Base-by-base conservation (phyloP, 2,329 filamentous ascomycete genomes). In the Pseudocercospora cruenta region DNA sequence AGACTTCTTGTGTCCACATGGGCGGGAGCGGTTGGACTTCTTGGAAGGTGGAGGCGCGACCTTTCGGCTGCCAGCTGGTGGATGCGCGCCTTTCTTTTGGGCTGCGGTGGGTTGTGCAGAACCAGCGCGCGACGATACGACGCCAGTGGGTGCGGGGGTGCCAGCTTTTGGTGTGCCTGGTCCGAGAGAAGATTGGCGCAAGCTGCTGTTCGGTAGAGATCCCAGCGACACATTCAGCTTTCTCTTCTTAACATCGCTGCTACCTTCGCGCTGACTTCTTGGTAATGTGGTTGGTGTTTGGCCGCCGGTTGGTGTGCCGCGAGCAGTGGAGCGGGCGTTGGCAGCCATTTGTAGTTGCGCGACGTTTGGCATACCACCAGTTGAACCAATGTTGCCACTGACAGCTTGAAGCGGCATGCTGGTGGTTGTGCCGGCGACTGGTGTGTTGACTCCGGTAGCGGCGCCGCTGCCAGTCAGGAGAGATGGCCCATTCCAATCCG, bases 161-260 rank as follows among this genome's bases (percentile, higher is more conserved):
- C 83, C 83, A 0, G 84, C 81, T 72, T 89, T 89, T 4, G 87
- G 87, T 0, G 87, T 90, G n/a, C 86, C 86, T n/a, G 76, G 87
- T 0, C 87, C 87, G 12, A 87, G 78, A 0, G 87, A 89, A 0
- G 85, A 85, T 74, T 89, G 87, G 6, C 87, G 84, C 7, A 89
- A 80, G 19, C 85, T 87, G 0, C 84, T 83, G 1, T 84, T 80
- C 12, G 86, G 87, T 0, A 89, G 80, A 21, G 81, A 82, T 4
- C 84, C 82, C 19, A 88, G 77, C 24, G 81, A 83, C 2, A 80
- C 75, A 66, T 86, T 86, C 4, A 87, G 79, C 21, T 86, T 85
- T 28, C 87, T 85, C 76, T 89, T 89, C 72, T 78, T 84, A 1
- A 68, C 82, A 74, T 78, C 85, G 76, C 64, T 81, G 71, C 73